These are phyloP conservation scores for Stipa capillata DNA, from an alignment of 176 grass and related monocot genomes.

Conservation along the genomic window DNA sequence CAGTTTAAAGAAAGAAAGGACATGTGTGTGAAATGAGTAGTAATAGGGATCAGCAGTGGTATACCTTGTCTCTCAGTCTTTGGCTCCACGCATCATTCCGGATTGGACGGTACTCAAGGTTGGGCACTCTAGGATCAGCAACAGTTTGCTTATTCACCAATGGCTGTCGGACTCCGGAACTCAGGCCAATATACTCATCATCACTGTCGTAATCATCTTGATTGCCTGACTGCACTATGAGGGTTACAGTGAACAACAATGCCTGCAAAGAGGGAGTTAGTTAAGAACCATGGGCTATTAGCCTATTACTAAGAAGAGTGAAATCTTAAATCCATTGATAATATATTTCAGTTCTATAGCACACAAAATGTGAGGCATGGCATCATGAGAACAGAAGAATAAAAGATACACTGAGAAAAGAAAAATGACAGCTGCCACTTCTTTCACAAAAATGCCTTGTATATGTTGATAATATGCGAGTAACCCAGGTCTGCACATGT, in stretches of 20 bases:
- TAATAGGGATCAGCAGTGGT: not conserved
- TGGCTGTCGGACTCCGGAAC: slow-evolving; percentile 45
- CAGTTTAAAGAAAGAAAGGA: not conserved
- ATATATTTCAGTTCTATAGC: not conserved
- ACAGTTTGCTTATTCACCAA: slow-evolving; percentile 51
- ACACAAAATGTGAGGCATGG: not conserved
- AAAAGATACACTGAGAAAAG: not conserved
- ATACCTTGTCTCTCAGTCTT: slow-evolving; percentile 85
- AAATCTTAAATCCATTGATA: not conserved
- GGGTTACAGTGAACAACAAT: slow-evolving; percentile 61
- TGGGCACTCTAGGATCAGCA: slow-evolving; percentile 50
- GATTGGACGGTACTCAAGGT: slow-evolving; percentile 77
- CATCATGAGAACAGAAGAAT: not conserved
- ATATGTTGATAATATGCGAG: not conserved
- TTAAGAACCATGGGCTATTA: not conserved
- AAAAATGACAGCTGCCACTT: not conserved
- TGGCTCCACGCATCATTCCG: slow-evolving; percentile 93
- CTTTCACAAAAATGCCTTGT: not conserved
- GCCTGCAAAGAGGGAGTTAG: slow-evolving; percentile 41
- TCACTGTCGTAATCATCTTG: slow-evolving; percentile 71
- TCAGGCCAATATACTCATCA: slow-evolving; percentile 54
- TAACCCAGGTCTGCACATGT: not conserved
- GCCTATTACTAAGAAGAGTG: not conserved
- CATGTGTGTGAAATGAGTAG: not conserved
- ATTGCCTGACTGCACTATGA: slow-evolving; percentile 63